phyloP scores from a whole-genome alignment of 805 yeast species.

The Barnettozyma populi region DNA sequence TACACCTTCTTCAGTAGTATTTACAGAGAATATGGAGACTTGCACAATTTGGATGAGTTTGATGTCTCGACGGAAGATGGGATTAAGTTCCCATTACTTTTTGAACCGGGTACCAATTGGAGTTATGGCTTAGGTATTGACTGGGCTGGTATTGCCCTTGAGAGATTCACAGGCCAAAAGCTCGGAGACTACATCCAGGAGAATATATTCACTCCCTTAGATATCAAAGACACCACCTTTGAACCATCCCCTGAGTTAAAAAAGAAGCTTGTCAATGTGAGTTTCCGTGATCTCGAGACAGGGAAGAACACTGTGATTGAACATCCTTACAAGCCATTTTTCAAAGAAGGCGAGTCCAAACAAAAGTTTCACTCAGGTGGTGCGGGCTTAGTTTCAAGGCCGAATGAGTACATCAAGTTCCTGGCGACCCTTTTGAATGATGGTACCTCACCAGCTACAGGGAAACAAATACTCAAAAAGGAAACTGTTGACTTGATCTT shows the following conservation, averaged over 20 bases:
- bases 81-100: conserved; percentile 24
- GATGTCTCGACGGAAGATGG: conserved; percentile 11
- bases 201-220: conserved; percentile 28
- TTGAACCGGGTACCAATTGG: conserved; percentile 35
- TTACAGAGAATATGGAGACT: conserved; percentile 20
- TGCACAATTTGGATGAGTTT: conserved; percentile 16
- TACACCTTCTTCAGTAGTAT: conserved; percentile 28
- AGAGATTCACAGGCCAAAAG: conserved; percentile 25
- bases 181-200: conserved; percentile 27
- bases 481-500: conserved; percentile 27
- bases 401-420: conserved; percentile 35
- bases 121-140: conserved; percentile 32
- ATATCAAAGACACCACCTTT: conserved; percentile 25
- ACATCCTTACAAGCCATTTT: conserved; percentile 10
- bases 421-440: conserved; percentile 35
- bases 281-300: conserved; percentile 18
- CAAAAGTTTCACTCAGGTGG: conserved; percentile 34
- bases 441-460: conserved; percentile 34
- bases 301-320: conserved; percentile 10
- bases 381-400: conserved; percentile 37
- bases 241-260: conserved; percentile 18
- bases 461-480: conserved; percentile 26
- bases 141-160: conserved; percentile 32
- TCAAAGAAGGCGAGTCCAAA: conserved; percentile 5
- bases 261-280: conserved; percentile 21